Percentiles rank a stretch among this genome's conserved stretches.
Conservation (phyloP, 495 filamentous ascomycete genomes). For the Xylaria acuta region DNA sequence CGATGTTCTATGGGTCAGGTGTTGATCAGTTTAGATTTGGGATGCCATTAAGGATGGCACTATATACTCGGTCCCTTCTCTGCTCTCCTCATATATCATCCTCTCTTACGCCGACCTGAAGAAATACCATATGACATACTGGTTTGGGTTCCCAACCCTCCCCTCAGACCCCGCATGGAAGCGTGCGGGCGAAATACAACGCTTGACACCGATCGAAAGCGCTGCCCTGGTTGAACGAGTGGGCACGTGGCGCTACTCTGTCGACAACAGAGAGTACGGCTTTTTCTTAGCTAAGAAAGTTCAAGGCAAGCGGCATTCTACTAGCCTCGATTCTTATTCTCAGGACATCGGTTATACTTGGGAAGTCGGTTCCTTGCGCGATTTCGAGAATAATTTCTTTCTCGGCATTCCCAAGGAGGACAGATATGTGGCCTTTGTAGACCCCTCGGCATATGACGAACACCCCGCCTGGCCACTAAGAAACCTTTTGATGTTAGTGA, state of each 20-base stretch:
- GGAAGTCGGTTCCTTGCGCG: constrained; percentile 74
- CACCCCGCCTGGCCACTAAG: constrained; percentile 91
- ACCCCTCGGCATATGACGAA: constrained; percentile 86
- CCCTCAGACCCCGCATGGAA: constrained; percentile 87
- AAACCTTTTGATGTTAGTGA: constrained; percentile 86
- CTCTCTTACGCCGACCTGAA: constrained; percentile 97
- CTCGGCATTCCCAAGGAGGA: constrained; percentile 68
- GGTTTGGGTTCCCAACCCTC: constrained; percentile 93
- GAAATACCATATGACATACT: constrained; percentile 92
- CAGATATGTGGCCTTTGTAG: constrained; percentile 83
- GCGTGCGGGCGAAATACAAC: constrained; percentile 51
- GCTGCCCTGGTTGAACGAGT: constrained; percentile 76
- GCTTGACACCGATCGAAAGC: constrained; percentile 69
- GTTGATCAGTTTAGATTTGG: constrained; percentile 72
- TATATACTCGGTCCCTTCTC: constrained; percentile 90
- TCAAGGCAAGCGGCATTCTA: constrained; percentile 34
- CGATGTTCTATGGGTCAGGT: not conserved
- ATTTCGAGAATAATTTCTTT: constrained; percentile 91
- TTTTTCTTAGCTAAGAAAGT: constrained; percentile 90
- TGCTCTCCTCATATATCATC: constrained; percentile 84
- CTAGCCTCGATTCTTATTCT: constrained; percentile 33
- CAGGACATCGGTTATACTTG: constrained; percentile 67
- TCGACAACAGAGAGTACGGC: constrained; percentile 82
- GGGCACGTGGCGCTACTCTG: constrained; percentile 82
- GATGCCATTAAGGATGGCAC: constrained; percentile 95